Evolutionary conservation across 1,284 basidiomycete genomes (phyloP).

Genomic region (Malassezia dermatis): DNA sequence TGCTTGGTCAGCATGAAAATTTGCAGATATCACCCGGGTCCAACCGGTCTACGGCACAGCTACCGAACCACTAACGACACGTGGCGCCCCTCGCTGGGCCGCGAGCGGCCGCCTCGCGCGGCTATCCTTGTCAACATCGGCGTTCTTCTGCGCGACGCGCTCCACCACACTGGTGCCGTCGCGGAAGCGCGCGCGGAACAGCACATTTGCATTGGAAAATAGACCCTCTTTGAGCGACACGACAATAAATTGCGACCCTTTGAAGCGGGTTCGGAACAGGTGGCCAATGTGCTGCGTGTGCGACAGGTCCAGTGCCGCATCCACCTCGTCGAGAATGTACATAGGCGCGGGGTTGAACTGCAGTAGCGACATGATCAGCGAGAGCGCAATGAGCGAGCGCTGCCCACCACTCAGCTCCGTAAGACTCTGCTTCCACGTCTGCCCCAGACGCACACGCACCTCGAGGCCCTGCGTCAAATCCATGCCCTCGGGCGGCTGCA

Average conservation of each 20-base stretch:
- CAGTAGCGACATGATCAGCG: conserved; percentile 90
- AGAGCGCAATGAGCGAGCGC: conserved; percentile 87
- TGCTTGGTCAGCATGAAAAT: neutral
- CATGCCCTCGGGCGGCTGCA: conserved; percentile 83
- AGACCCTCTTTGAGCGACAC: conserved; percentile 87
- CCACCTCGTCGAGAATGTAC: conserved; percentile 98
- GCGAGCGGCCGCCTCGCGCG: conserved; percentile 6
- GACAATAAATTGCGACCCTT: conserved; percentile 94
- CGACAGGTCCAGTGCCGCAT: conserved; percentile 86
- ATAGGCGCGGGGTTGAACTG: conserved; percentile 99
- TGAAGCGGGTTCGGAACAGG: conserved; percentile 91
- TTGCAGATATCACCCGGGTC: neutral
- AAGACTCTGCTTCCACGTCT: conserved; percentile 92
- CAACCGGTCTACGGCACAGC: neutral
- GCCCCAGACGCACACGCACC: conserved; percentile 87
- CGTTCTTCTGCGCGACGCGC: conserved; percentile 23
- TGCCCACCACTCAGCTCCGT: conserved; percentile 96
- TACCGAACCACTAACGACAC: neutral
- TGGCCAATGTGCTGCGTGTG: conserved; percentile 94
- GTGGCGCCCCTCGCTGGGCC: neutral
- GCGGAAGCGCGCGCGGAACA: conserved; percentile 82
- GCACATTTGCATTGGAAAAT: conserved; percentile 93
- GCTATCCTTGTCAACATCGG: conserved; percentile 22
- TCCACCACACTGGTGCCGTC: conserved; percentile 87
- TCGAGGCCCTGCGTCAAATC: conserved; percentile 90